Conservation (phyloP, 2,329 filamentous ascomycete genomes). For the Pseudocercospora crystallina region DNA sequence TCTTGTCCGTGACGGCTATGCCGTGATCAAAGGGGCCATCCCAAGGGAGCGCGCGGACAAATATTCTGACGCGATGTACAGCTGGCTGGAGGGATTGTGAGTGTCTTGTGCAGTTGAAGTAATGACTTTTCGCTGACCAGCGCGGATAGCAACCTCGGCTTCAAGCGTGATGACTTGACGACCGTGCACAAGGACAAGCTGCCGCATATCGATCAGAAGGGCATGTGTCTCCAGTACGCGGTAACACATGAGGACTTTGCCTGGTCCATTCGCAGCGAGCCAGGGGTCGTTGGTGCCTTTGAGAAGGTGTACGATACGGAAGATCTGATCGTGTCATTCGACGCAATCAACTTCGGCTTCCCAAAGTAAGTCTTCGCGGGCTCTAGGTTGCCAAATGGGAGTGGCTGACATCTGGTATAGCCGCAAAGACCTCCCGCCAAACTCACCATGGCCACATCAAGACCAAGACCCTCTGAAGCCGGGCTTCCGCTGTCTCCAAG, state of each 20-base stretch:
- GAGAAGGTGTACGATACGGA: conserved; percentile 48
- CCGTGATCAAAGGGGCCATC: conserved; percentile 49
- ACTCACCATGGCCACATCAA: conserved; percentile 49
- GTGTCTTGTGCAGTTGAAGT: no score
- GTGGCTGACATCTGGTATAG: no score
- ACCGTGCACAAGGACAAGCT: conserved; percentile 38
- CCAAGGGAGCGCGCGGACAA: conserved; percentile 41
- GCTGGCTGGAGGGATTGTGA: conserved; percentile 38
- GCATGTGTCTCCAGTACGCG: conserved; percentile 50
- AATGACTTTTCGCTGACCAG: not conserved
- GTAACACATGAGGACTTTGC: conserved; percentile 52
- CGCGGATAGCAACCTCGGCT: conserved; percentile 37
- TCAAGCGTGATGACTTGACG: conserved; percentile 36
- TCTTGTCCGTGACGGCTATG: conserved; percentile 42
- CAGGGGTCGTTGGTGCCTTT: conserved; percentile 48
- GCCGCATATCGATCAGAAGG: conserved; percentile 48
- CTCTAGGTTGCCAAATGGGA: no score
- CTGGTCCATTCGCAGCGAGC: conserved; percentile 51
- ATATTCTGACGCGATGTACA: conserved; percentile 34
- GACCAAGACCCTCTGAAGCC: conserved; percentile 46
- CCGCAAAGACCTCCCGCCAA: conserved; percentile 38
- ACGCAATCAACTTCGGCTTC: conserved; percentile 49
- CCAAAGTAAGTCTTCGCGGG: conserved; percentile 25
- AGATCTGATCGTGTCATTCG: conserved; percentile 53
- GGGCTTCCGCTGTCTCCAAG: conserved; percentile 54